Conservation (phyloP, 2,329 filamentous ascomycete genomes). For the Penicillium sclerotiorum region DNA sequence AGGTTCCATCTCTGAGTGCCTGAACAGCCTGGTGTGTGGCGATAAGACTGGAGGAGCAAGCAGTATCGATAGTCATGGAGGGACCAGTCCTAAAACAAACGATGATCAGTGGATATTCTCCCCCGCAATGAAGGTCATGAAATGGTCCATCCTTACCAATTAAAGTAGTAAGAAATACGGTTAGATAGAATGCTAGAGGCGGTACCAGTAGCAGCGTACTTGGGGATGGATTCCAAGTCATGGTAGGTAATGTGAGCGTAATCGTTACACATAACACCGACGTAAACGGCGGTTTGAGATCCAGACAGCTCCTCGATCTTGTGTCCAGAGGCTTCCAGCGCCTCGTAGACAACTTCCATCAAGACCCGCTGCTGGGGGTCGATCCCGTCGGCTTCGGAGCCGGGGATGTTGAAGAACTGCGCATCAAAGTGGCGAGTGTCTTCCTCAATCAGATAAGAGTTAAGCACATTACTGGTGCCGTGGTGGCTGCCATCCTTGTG, state of each 20-base stretch:
- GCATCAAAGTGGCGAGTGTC: constrained; percentile 6
- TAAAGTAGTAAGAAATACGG: constrained; percentile 33
- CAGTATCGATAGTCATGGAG: constrained; percentile 48
- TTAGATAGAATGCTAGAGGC: constrained; percentile 37
- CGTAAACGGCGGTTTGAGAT: constrained; percentile 8
- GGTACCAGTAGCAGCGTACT: constrained; percentile 24
- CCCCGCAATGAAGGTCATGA: not conserved
- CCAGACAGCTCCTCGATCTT: constrained; percentile 8
- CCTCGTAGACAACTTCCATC: constrained; percentile 11
- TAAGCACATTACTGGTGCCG: not conserved
- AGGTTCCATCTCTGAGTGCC: constrained; percentile 16
- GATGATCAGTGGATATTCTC: not conserved
- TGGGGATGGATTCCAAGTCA: constrained; percentile 5
- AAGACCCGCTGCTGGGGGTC: constrained; percentile 9
- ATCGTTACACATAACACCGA: constrained; percentile 7
- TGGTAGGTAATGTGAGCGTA: not conserved
- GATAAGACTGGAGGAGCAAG: constrained; percentile 47
- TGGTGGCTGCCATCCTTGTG: constrained; percentile 1
- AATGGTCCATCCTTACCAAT: not conserved
- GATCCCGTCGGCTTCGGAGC: constrained; percentile 5
- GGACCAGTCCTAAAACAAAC: constrained; percentile 1
- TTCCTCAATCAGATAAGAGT: constrained; percentile 6
- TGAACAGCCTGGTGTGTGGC: constrained; percentile 28
- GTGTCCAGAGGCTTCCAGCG: constrained; percentile 3
- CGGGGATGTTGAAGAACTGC: constrained; percentile 8